Evolutionary conservation across 192 early-diverging fungal genomes (phyloP), one percentile per base, ranked within the genome.

Genomic region (Geranomyces michiganensis): DNA sequence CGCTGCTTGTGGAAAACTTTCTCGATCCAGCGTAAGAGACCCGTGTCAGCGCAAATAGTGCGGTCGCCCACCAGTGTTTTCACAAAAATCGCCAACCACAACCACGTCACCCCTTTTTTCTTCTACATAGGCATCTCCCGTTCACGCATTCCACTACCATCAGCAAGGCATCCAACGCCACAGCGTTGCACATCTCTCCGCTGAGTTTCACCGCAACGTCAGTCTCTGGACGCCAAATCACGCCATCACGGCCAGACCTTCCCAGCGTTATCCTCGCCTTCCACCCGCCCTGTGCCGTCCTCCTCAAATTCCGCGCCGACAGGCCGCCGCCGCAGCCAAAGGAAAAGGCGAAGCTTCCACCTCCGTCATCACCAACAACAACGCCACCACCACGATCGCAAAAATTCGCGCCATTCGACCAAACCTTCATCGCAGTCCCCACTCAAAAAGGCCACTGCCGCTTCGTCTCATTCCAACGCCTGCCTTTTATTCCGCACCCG

Each of bases 111-210:
- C n/a, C n/a, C n/a, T n/a, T n/a, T n/a, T n/a, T n/a, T n/a, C n/a
- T n/a, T n/a, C n/a, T n/a, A n/a, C n/a, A n/a, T n/a, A n/a, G n/a
- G n/a, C 67, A 75, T 67, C 70, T 80, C 15, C 75, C 75, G 10
- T 81, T 81, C 67, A 81, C 79, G 10, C 79, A 81, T 60, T 69
- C 62, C 13, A 75, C 43, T 1, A 81, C 79, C 0, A 75, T 81
- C 29, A 68, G 73, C 21, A 81, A 81, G 44, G 30, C 72, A 1
- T 32, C 45, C 24, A 65, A 72, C 22, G 72, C 76, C 8, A 78
- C 76, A 14, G 19, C 59, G 30, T 68, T 81, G 73, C 61, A 62
- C 3, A 72, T 81, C 49, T 21, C 33, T 1, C 56, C 13, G 3
- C 65, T 73, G 29, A n/a, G 62, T 0, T 78, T 75, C 62, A 27